Evolutionary conservation across 345 rosid genomes (phyloP).

Genomic region (Citrus cavaleriei): DNA sequence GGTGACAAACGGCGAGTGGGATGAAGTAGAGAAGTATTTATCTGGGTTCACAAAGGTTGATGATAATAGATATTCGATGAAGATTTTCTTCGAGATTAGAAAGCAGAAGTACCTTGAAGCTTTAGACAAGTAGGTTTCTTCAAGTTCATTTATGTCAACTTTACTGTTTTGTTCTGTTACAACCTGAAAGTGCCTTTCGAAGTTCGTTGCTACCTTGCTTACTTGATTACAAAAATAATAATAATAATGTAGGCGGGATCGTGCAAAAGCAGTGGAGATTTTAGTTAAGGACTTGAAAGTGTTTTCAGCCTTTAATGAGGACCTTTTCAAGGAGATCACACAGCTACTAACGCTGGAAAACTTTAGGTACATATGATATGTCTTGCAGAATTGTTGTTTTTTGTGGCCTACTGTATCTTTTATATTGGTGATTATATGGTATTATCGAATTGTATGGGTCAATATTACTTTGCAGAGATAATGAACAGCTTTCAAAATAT

Average conservation of each 20-base stretch:
- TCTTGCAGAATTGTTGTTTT: conserved; percentile 11
- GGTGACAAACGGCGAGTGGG: conserved; percentile 93
- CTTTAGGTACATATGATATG: conserved; percentile 51
- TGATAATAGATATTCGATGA: conserved; percentile 89
- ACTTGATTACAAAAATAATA: background rate
- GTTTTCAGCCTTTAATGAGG: conserved; percentile 76
- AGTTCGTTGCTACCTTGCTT: background rate
- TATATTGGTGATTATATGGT: background rate
- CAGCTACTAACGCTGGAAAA: conserved; percentile 75
- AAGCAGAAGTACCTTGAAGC: conserved; percentile 94
- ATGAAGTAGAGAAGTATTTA: conserved; percentile 77
- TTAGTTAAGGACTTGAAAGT: conserved; percentile 87
- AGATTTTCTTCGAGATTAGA: conserved; percentile 84
- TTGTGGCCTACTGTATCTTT: background rate
- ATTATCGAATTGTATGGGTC: background rate
- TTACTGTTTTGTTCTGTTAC: background rate
- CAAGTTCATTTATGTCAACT: background rate
- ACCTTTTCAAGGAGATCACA: conserved; percentile 82
- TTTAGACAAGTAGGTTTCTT: conserved; percentile 61
- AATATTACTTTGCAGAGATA: conserved; percentile 50
- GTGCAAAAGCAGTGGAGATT: conserved; percentile 74
- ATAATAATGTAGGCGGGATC: conserved; percentile 55
- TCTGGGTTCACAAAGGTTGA: conserved; percentile 80
- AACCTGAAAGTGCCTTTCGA: background rate
- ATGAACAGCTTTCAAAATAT: conserved; percentile 81